Conservation (phyloP, 805 yeast species). For the Spathaspora passalidarum region DNA sequence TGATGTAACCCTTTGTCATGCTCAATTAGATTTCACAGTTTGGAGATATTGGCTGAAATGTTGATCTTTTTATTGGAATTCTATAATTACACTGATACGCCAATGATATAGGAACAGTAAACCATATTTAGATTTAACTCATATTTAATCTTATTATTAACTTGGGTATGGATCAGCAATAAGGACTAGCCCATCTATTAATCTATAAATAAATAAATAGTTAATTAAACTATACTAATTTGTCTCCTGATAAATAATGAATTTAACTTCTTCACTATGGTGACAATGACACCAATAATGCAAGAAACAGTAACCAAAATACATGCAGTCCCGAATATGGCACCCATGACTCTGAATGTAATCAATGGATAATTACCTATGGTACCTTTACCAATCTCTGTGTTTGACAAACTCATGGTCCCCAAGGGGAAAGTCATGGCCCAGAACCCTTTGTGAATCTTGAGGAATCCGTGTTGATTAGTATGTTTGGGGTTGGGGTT, state of each 20-base stretch:
- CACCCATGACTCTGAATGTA: conserved; percentile 61
- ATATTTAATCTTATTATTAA: too few species aligned
- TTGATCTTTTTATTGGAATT: too few species aligned
- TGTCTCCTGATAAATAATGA: conserved; percentile 1
- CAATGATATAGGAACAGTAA: too few species aligned
- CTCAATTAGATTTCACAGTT: too few species aligned
- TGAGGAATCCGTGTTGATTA: conserved; percentile 17
- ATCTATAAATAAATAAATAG: neutral
- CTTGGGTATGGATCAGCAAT: too few species aligned
- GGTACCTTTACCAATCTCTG: conserved; percentile 47
- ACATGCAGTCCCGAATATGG: conserved; percentile 56
- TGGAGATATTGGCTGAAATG: too few species aligned
- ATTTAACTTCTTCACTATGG: conserved; percentile 1
- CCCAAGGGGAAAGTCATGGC: conserved; percentile 90
- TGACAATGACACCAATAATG: conserved; percentile 24
- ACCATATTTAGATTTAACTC: too few species aligned
- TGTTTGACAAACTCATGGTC: conserved; percentile 64
- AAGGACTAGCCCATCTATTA: too few species aligned
- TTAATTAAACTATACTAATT: neutral
- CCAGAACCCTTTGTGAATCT: conserved; percentile 42
- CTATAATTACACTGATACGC: too few species aligned
- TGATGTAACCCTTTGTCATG: too few species aligned
- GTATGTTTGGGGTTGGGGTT: conserved; percentile 20
- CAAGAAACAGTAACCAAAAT: conserved; percentile 41
- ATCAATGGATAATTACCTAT: conserved; percentile 30